Evolutionary conservation across 345 rosid species (phyloP).

Genomic region (Erysimum cheiranthoides): DNA sequence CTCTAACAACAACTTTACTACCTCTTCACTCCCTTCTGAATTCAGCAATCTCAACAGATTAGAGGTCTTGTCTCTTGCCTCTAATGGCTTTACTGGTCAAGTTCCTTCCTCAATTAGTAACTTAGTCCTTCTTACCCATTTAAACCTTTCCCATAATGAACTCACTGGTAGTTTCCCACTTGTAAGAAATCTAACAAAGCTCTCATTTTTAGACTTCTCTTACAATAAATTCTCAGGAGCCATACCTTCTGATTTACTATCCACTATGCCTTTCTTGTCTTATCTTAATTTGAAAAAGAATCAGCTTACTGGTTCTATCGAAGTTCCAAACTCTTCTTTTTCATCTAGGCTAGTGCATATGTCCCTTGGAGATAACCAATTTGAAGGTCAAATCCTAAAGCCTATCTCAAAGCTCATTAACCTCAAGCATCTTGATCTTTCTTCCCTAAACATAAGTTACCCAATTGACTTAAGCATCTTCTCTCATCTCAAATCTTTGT

Average conservation of each 20-base stretch:
- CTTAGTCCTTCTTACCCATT: slow-evolving; percentile 6
- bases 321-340: slow-evolving; percentile 9
- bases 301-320: slow-evolving; percentile 19
- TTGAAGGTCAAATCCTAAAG: slow-evolving; percentile 19
- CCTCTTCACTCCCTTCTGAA: slow-evolving; percentile 23
- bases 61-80: slow-evolving; percentile 32
- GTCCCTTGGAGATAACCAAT: slow-evolving; percentile 26
- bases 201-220: slow-evolving; percentile 16
- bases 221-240: slow-evolving; percentile 20
- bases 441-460: slow-evolving; percentile 15
- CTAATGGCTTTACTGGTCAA: slow-evolving; percentile 22
- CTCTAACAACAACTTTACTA: slow-evolving; percentile 31
- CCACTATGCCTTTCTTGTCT: slow-evolving; percentile 18
- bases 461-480: slow-evolving; percentile 24
- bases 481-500: slow-evolving; percentile 31
- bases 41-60: slow-evolving; percentile 19
- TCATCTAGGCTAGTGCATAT: slow-evolving; percentile 17
- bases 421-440: slow-evolving; percentile 4
- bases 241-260: slow-evolving; percentile 31
- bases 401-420: slow-evolving; percentile 18
- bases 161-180: slow-evolving; percentile 28
- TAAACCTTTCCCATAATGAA: slow-evolving; percentile 31
- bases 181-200: slow-evolving; percentile 21
- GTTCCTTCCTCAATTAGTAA: slow-evolving; percentile 30
- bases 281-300: slow-evolving; percentile 25